A percentile compares a stretch with the other conserved stretches of the same genome.
Evolutionary conservation across 768 basidiomycete genomes (phyloP).

Genomic region (Clathrus columnatus): DNA sequence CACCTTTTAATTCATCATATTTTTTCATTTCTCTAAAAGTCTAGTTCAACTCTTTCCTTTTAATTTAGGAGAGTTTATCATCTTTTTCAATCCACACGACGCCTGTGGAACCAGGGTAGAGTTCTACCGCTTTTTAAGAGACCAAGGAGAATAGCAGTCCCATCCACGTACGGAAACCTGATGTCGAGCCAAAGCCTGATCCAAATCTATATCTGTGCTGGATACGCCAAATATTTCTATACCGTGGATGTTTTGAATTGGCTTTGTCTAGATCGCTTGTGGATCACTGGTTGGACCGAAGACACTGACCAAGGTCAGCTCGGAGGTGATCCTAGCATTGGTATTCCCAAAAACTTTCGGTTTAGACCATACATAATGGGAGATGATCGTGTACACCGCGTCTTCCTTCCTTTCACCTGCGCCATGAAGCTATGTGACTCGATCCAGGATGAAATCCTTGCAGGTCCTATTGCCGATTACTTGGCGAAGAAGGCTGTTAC

Average conservation of each 20-base stretch:
- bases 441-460: neutral
- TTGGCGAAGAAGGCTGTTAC: neutral
- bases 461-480: neutral
- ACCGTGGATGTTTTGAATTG: neutral
- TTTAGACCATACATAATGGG: neutral
- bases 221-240: neutral
- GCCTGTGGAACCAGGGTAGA: neutral
- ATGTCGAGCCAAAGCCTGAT: conserved; percentile 10
- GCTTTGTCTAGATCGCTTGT: neutral
- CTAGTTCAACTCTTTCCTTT: neutral
- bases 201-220: conserved; percentile 6
- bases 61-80: neutral
- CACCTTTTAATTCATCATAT: neutral
- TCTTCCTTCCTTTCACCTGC: conserved; percentile 6
- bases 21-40: neutral
- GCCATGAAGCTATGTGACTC: conserved; percentile 3
- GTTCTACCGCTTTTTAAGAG: neutral
- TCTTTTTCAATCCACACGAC: neutral
- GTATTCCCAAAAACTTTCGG: neutral
- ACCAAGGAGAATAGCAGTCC: neutral
- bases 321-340: neutral
- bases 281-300: neutral
- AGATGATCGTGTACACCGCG: conserved; percentile 2
- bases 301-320: neutral
- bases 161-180: neutral